Percentiles rank a stretch among this genome's conserved stretches.
These are phyloP conservation scores for Daldinia sp. DNA, from an alignment of 2,329 filamentous ascomycete genomes.

Conservation along the genomic window DNA sequence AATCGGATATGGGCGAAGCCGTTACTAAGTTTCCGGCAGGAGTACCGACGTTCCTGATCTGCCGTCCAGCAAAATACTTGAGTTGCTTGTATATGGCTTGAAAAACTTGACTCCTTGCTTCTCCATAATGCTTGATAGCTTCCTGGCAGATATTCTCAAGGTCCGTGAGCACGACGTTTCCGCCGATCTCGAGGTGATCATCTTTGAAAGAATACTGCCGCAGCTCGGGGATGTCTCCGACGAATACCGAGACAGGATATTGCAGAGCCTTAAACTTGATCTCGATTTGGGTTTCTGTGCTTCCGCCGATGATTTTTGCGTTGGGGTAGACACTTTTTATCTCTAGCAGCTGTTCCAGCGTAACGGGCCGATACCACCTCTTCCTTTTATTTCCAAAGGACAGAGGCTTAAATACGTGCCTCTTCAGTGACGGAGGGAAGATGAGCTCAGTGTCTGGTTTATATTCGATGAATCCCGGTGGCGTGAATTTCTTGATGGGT, in stretches of 20 bases:
- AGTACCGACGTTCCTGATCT: slow-evolving; percentile 97
- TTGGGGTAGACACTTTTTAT: slow-evolving; percentile 88
- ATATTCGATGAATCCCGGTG: slow-evolving; percentile 93
- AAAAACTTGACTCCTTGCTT: slow-evolving; percentile 80
- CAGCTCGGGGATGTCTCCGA: slow-evolving; percentile 92
- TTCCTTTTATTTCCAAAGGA: slow-evolving; percentile 95
- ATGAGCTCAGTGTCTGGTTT: slow-evolving; percentile 94
- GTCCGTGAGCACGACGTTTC: slow-evolving; percentile 92
- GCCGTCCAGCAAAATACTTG: slow-evolving; percentile 91
- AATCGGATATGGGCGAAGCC: slow-evolving; percentile 93
- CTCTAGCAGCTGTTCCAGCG: slow-evolving; percentile 85
- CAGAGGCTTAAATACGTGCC: slow-evolving; percentile 83
- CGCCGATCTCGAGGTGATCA: slow-evolving; percentile 89
- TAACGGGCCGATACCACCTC: slow-evolving; percentile 92
- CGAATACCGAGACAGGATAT: slow-evolving; percentile 89
- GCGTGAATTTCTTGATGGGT: slow-evolving; percentile 77
- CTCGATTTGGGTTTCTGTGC: slow-evolving; percentile 97
- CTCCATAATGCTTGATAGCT: slow-evolving; percentile 83
- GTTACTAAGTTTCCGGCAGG: slow-evolving; percentile 95
- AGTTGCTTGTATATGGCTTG: slow-evolving; percentile 93
- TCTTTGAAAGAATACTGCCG: slow-evolving; percentile 83
- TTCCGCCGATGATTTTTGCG: slow-evolving; percentile 95
- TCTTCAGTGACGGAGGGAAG: slow-evolving; percentile 87
- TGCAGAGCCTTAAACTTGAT: slow-evolving; percentile 97
- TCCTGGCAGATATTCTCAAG: slow-evolving; percentile 86